A percentile compares a stretch with the other conserved stretches of the same genome.
These are phyloP conservation scores for Lactifluus pinguis DNA, from an alignment of 768 basidiomycete species.

Conservation along the genomic window DNA sequence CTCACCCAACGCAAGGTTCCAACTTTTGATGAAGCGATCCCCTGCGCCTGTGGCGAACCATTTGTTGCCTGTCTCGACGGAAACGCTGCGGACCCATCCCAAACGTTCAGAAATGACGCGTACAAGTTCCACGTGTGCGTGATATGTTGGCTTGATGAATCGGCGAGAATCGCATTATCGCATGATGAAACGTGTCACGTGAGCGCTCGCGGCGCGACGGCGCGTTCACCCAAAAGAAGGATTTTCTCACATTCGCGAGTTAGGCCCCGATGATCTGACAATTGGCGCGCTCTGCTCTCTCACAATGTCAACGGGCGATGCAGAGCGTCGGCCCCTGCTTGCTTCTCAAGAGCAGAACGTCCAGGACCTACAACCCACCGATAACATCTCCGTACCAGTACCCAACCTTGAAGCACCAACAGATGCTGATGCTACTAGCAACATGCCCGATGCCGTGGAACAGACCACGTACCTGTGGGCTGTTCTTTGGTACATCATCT, in stretches of 20 bases:
- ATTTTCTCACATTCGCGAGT: not conserved
- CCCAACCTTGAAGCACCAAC: not conserved
- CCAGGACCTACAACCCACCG: not conserved
- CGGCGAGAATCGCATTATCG: too few species aligned
- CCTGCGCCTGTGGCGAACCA: constrained; percentile 99
- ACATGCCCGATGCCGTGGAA: constrained; percentile 5
- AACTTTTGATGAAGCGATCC: constrained; percentile 96
- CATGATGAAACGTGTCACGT: too few species aligned
- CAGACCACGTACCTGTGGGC: constrained; percentile 23
- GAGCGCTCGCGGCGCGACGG: constrained; percentile 70
- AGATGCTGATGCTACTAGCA: not conserved
- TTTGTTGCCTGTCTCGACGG: constrained; percentile 95
- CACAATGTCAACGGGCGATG: not conserved
- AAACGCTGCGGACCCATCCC: constrained; percentile 94
- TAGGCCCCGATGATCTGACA: too few species aligned
- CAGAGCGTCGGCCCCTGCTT: constrained; percentile 8
- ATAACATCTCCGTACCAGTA: not conserved
- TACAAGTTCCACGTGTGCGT: constrained; percentile 86
- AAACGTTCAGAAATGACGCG: constrained; percentile 97
- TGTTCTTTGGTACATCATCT: constrained; percentile 26
- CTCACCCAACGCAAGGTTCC: constrained; percentile 98
- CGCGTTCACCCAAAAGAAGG: too few species aligned
- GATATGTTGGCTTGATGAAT: constrained; percentile 91
- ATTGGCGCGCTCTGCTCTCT: not conserved
- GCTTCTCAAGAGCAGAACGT: not conserved